These are phyloP conservation scores for Usnea hakonensis DNA, from an alignment of 495 filamentous ascomycete species.

Conservation along the genomic window DNA sequence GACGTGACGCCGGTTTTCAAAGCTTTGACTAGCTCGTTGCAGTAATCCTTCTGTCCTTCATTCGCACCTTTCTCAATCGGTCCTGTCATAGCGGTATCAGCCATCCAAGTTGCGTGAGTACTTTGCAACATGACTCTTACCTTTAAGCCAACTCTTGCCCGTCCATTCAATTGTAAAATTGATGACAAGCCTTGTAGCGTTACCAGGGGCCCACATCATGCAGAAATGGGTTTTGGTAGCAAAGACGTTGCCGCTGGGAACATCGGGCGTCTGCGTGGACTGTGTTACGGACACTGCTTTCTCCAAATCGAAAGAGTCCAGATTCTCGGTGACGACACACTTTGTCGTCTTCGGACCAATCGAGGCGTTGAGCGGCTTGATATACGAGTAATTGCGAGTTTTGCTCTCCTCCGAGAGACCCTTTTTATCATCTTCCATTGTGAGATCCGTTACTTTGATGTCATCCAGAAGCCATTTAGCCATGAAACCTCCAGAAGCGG, in stretches of 20 bases:
- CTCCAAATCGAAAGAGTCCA: conserved; percentile 80
- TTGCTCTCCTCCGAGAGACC: conserved; percentile 67
- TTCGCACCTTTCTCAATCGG: conserved; percentile 94
- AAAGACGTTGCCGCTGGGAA: conserved; percentile 90
- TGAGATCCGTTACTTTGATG: conserved; percentile 80
- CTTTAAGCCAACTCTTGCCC: conserved; percentile 97
- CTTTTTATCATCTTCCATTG: conserved; percentile 71
- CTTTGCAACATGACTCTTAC: conserved; percentile 40
- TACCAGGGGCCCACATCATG: conserved; percentile 80
- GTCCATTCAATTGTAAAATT: conserved; percentile 92
- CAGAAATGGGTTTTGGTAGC: conserved; percentile 88
- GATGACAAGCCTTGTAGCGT: conserved; percentile 72
- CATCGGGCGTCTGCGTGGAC: conserved; percentile 85
- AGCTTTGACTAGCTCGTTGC: conserved; percentile 62
- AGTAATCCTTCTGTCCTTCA: conserved; percentile 78
- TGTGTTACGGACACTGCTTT: conserved; percentile 73
- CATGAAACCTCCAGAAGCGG: conserved; percentile 70
- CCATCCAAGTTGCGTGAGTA: not conserved
- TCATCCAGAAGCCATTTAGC: conserved; percentile 76
- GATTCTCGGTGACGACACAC: conserved; percentile 75
- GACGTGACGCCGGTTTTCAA: conserved; percentile 66
- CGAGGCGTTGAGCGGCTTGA: conserved; percentile 74
- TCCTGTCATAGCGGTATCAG: conserved; percentile 42
- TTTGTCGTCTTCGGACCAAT: conserved; percentile 95
- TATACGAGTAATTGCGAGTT: conserved; percentile 72